Evolutionary conservation across 2,329 filamentous ascomycete genomes (phyloP).

Genomic region (Nigrospora sphaerica): DNA sequence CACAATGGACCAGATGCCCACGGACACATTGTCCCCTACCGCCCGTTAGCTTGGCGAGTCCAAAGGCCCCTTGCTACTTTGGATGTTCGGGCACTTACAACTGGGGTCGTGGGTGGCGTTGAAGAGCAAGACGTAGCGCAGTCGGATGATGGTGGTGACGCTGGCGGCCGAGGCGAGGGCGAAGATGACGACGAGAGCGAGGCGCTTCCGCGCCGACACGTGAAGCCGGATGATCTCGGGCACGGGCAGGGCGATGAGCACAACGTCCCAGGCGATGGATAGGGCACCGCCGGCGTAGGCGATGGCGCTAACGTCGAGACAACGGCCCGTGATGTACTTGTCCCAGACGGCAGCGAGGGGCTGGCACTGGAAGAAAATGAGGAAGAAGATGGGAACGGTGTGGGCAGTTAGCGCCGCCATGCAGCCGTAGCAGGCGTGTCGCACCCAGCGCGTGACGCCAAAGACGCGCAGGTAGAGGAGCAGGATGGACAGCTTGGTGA

Average conservation of each 20-base stretch:
- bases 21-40: no score
- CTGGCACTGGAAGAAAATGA: not conserved
- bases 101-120: conserved; percentile 10
- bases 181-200: conserved; percentile 59
- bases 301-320: conserved; percentile 56
- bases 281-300: conserved; percentile 61
- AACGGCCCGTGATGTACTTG: conserved; percentile 24
- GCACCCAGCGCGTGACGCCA: not conserved
- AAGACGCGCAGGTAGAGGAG: conserved; percentile 3
- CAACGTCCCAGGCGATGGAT: conserved; percentile 62
- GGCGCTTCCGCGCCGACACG: conserved; percentile 57
- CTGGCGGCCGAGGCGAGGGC: conserved; percentile 45
- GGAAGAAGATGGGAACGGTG: not conserved
- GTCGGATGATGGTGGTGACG: conserved; percentile 13
- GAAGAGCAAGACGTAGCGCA: conserved; percentile 12
- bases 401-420: not conserved
- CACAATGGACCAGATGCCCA: not conserved
- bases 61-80: not conserved
- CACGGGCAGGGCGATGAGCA: conserved; percentile 57
- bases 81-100: conserved; percentile 8
- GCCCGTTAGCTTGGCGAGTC: no score
- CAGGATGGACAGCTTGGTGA: conserved; percentile 1
- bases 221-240: conserved; percentile 32
- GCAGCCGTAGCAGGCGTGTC: not conserved
- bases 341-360: not conserved